Percentiles rank a stretch among this genome's conserved stretches.
Conservation (phyloP, 768 basidiomycete genomes). For the Phylloporus scabripes region DNA sequence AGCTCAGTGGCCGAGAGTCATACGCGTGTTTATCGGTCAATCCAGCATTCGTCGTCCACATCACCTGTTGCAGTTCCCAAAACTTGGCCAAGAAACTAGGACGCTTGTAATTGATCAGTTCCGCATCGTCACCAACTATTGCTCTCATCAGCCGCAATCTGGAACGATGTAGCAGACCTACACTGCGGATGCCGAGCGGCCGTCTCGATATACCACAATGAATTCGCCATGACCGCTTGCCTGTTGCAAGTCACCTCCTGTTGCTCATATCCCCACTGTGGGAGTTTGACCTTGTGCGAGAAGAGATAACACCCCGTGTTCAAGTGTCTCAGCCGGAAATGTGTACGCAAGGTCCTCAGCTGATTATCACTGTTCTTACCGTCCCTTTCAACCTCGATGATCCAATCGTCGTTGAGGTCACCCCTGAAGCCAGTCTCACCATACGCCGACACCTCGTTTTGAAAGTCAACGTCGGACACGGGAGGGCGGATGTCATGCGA, state of each 20-base stretch:
- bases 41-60: constrained; percentile 97
- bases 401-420: constrained; percentile 92
- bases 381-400: constrained; percentile 77
- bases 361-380: constrained; percentile 61
- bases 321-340: constrained; percentile 77
- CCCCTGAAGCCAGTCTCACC: constrained; percentile 82
- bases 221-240: constrained; percentile 85
- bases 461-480: constrained; percentile 96
- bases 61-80: constrained; percentile 84
- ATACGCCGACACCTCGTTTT: constrained; percentile 96
- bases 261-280: constrained; percentile 97
- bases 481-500: constrained; percentile 94
- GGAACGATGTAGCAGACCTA: constrained; percentile 37
- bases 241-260: constrained; percentile 99
- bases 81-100: constrained; percentile 91
- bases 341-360: constrained; percentile 72
- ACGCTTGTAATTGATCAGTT: constrained; percentile 84
- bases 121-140: constrained; percentile 64
- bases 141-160: background rate
- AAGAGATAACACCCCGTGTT: constrained; percentile 95
- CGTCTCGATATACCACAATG: constrained; percentile 93
- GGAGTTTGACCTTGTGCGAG: constrained; percentile 96
- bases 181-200: constrained; percentile 57
- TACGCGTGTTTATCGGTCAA: constrained; percentile 92
- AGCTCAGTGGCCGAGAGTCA: constrained; percentile 87